phyloP scores from a whole-genome alignment of 1,139 yeast species.

The Suhomyces bokatorum region DNA sequence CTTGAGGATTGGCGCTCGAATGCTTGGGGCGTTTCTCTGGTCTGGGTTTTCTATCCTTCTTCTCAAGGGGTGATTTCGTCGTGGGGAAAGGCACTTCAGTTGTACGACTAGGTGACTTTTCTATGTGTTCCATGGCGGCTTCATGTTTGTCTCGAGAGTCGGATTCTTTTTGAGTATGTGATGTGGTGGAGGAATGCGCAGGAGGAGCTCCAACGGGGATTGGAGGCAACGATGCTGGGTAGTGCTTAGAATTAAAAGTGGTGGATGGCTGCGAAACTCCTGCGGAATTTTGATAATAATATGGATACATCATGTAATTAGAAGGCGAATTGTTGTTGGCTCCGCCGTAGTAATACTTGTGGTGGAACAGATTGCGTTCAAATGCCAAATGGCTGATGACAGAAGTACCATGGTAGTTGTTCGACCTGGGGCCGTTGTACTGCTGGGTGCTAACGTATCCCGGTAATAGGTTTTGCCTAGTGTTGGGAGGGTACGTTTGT shows the following conservation, averaged over 20 bases:
- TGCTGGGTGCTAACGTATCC: neutral
- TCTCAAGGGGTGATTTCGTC: too few relatives aligned
- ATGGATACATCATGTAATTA: constrained; percentile 9
- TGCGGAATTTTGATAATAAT: neutral
- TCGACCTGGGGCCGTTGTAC: neutral
- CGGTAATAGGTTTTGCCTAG: neutral
- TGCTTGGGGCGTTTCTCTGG: neutral
- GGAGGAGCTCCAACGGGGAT: neutral
- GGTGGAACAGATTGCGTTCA: constrained; percentile 39
- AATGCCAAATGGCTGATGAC: constrained; percentile 28
- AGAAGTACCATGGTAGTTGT: constrained; percentile 12
- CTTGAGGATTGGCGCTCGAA: neutral
- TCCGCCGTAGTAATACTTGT: constrained; percentile 33
- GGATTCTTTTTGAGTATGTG: neutral
- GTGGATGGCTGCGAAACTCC: constrained; percentile 1
- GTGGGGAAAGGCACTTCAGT: too few relatives aligned
- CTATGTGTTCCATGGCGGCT: too few relatives aligned
- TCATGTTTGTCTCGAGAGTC: too few relatives aligned
- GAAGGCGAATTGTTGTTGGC: neutral
- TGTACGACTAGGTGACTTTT: too few relatives aligned
- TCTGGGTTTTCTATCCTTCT: neutral
- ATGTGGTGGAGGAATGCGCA: neutral
- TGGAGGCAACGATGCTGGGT: constrained; percentile 1
- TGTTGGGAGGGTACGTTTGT: constrained; percentile 23
- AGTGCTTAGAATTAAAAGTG: neutral